Evolutionary conservation across 108 stramenopile genomes (phyloP), one percentile per base, ranked within the genome.

Genomic region (Cyclotella choctawhatcheeana): DNA sequence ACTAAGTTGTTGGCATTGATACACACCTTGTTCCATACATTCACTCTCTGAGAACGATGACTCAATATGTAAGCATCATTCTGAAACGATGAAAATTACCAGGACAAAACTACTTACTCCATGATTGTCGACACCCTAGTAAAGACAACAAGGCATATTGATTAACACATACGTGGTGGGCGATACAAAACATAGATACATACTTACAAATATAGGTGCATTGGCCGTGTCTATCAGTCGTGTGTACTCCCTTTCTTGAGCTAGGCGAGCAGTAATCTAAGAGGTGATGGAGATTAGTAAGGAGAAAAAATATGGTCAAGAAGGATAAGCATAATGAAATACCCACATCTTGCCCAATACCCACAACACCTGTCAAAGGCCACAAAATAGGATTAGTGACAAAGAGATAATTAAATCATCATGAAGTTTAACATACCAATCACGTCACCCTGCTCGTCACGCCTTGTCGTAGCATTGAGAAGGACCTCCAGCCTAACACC

Each of bases 401-500:
- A n/a, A n/a, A n/a, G n/a, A n/a, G n/a, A n/a, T n/a, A n/a, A n/a
- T n/a, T n/a, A n/a, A n/a, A n/a, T n/a, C n/a, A n/a, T n/a, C n/a
- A n/a, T n/a, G n/a, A n/a, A n/a, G n/a, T n/a, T n/a, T n/a, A n/a
- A n/a, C n/a, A n/a, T n/a, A 69, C 92, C 92, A 17, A 90, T 84
- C 20, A 90, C 53, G 34, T 56, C 71, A 29, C 83, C 84, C 13
- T 88, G 81, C 30, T 77, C 79, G 76, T 93, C 85, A 5, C 88
- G 68, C 26, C 88, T 76, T 13, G 93, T 83, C 0, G 87, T 93
- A 6, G 82, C 90, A 76, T 91, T 93, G 10, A 93, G 72, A 16
- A 93, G 73, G 4, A 93, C 68, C 27, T 82, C 69, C 17, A 82
- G 25, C 0, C 76, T 52, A 0, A 58, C 54, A 3, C 81, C 81